These are phyloP conservation scores for Centaurea solstitialis DNA, from an alignment of 129 eudicot genomes.

Conservation along the genomic window DNA sequence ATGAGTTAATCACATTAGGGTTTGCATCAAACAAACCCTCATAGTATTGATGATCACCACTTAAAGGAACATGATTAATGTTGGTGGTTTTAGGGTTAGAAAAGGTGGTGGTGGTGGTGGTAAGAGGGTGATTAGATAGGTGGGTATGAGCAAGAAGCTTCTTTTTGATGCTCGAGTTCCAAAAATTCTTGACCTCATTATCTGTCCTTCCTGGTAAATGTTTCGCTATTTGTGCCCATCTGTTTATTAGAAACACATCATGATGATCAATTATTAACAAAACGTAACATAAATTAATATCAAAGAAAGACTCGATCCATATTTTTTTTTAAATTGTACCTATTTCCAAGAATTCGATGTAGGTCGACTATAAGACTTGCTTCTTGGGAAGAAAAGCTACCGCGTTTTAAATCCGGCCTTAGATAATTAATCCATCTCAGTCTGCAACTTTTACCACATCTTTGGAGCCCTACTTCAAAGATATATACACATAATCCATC, in stretches of 20 bases:
- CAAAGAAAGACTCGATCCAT: too few species aligned
- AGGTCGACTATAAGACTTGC: slow-evolving; percentile 74
- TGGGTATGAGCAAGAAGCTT: slow-evolving; percentile 57
- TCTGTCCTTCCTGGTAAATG: slow-evolving; percentile 73
- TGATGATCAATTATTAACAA: slow-evolving; percentile 2
- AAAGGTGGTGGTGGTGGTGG: slow-evolving; percentile 23
- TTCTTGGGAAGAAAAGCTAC: slow-evolving; percentile 71
- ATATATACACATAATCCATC: not conserved
- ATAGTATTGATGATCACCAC: slow-evolving; percentile 27
- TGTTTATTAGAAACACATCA: slow-evolving; percentile 1
- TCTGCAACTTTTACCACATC: slow-evolving; percentile 93
- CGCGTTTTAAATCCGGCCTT: slow-evolving; percentile 81
- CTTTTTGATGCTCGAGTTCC: slow-evolving; percentile 81
- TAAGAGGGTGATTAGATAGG: slow-evolving; percentile 28
- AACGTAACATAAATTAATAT: not conserved
- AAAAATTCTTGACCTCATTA: slow-evolving; percentile 75
- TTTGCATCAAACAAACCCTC: slow-evolving; percentile 33
- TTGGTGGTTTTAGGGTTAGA: slow-evolving; percentile 20
- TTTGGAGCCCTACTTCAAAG: slow-evolving; percentile 58
- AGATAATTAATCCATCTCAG: slow-evolving; percentile 84
- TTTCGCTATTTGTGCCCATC: slow-evolving; percentile 82
- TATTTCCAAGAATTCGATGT: slow-evolving; percentile 75
- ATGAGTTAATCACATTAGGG: slow-evolving; percentile 25
- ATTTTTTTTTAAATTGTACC: slow-evolving; percentile 17
- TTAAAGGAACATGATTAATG: slow-evolving; percentile 14